Percentiles rank a stretch among this genome's conserved stretches.
Evolutionary conservation across 306 rosid species (phyloP).

Genomic region (Comarum palustre): DNA sequence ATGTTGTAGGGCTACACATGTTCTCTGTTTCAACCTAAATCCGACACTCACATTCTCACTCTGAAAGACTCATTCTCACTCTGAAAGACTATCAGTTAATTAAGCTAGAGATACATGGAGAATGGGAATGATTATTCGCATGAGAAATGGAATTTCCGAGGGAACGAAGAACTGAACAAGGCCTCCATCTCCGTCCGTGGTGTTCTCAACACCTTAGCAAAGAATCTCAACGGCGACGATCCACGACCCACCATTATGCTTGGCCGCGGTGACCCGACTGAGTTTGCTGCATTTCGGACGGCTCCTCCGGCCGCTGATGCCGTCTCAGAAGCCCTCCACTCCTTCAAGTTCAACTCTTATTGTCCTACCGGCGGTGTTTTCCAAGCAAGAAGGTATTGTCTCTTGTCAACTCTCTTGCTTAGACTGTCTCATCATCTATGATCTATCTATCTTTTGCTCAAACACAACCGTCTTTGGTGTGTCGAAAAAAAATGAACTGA

Average conservation of each 20-base stretch:
- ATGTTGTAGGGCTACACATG: too few relatives aligned
- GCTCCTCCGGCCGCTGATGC: slow-evolving; percentile 31
- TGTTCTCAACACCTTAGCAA: slow-evolving; percentile 24
- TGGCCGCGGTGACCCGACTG: slow-evolving; percentile 53
- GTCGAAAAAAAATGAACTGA: not conserved
- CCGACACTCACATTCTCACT: not conserved
- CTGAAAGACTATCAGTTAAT: not conserved
- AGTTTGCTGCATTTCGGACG: slow-evolving; percentile 32
- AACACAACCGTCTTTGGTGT: not conserved
- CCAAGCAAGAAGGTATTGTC: slow-evolving; percentile 38
- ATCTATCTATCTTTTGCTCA: not conserved
- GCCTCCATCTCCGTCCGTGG: slow-evolving; percentile 47
- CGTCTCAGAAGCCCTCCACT: slow-evolving; percentile 29
- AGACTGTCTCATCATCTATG: not conserved
- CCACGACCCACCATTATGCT: slow-evolving; percentile 31
- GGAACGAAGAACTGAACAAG: slow-evolving; percentile 36
- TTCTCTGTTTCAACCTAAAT: not conserved
- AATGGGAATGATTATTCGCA: slow-evolving; percentile 8
- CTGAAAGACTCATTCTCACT: not conserved
- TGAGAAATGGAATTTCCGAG: slow-evolving; percentile 47
- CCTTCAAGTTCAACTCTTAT: slow-evolving; percentile 46
- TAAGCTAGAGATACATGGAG: slow-evolving; percentile 26
- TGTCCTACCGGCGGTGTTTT: slow-evolving; percentile 44
- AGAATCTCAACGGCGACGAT: slow-evolving; percentile 23
- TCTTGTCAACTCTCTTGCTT: not conserved